Evolutionary conservation across 176 grass and related monocot genomes (phyloP).

Genomic region (Eremochloa ophiuroides): DNA sequence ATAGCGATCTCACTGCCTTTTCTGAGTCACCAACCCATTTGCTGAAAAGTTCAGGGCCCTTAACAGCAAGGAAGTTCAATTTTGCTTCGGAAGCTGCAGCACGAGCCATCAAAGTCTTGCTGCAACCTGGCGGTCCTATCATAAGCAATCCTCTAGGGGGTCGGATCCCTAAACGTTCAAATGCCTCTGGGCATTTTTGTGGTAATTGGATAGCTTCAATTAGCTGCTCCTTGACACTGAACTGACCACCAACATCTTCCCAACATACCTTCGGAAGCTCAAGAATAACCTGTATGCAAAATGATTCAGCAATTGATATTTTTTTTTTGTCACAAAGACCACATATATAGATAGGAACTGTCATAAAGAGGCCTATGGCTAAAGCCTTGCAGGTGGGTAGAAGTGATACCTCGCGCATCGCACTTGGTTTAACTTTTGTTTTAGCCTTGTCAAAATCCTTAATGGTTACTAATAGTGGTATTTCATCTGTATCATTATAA

Average conservation of each 20-base stretch:
- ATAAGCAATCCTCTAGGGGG: constrained; percentile 77
- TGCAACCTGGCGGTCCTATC: constrained; percentile 95
- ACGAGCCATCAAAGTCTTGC: constrained; percentile 95
- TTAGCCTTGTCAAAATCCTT: constrained; percentile 87
- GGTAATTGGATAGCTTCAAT: constrained; percentile 81
- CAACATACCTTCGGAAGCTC: constrained; percentile 83
- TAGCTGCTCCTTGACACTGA: constrained; percentile 70
- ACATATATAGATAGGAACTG: not conserved
- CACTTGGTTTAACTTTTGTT: constrained; percentile 86
- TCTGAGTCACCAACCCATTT: constrained; percentile 99
- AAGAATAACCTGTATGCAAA: constrained; percentile 60
- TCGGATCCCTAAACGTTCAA: constrained; percentile 53
- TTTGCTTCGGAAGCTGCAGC: constrained; percentile 96
- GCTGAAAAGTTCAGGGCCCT: constrained; percentile 96
- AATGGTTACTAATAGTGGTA: constrained; percentile 36
- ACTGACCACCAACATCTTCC: constrained; percentile 93
- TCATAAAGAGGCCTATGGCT: not conserved
- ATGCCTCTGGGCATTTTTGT: constrained; percentile 66
- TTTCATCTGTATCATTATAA: constrained; percentile 25
- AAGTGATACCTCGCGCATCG: constrained; percentile 87
- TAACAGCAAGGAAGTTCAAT: constrained; percentile 87
- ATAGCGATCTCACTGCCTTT: constrained; percentile 82
- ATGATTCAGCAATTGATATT: constrained; percentile 14
- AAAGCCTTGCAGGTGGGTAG: not conserved
- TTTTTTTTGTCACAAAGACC: not conserved